phyloP scores from a whole-genome alignment of 768 basidiomycete species.

The Boletellus sp. region DNA sequence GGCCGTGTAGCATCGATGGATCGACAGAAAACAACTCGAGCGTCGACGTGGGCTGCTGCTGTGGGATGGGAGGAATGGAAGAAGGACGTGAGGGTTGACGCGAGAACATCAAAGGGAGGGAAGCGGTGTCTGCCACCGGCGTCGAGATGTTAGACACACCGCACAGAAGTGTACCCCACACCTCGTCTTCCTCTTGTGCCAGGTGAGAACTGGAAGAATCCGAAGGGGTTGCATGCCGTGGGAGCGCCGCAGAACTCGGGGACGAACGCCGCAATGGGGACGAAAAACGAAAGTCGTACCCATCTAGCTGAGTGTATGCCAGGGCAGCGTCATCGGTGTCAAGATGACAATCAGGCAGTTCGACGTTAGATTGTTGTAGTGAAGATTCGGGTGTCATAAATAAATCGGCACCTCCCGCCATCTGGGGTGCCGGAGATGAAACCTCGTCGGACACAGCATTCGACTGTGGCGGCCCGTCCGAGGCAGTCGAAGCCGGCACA shows the following conservation, averaged over 20 bases:
- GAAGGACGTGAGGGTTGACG: not conserved
- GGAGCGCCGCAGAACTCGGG: not conserved
- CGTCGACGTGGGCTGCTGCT: not conserved
- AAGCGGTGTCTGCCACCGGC: not conserved
- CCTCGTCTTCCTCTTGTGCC: conserved; percentile 21
- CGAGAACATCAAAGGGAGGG: conserved; percentile 3
- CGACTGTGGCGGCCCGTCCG: not conserved
- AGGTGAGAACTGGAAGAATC: not conserved
- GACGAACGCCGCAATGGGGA: not conserved
- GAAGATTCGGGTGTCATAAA: not conserved
- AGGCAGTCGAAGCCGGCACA: not conserved
- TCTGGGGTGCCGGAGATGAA: not conserved
- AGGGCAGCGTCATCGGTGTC: not conserved
- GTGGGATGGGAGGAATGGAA: not conserved
- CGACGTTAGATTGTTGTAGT: not conserved
- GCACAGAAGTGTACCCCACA: conserved; percentile 17
- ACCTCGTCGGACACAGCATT: not conserved
- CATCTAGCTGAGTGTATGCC: not conserved
- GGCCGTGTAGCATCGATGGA: conserved; percentile 11
- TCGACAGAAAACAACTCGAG: not conserved
- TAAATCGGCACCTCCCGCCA: not conserved
- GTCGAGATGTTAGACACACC: conserved; percentile 13
- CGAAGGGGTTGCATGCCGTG: conserved; percentile 11
- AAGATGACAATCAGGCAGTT: not conserved
- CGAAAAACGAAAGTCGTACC: not conserved